phyloP scores from a whole-genome alignment of 2,329 filamentous ascomycete genomes.

The Orbilia ellipsospora region DNA sequence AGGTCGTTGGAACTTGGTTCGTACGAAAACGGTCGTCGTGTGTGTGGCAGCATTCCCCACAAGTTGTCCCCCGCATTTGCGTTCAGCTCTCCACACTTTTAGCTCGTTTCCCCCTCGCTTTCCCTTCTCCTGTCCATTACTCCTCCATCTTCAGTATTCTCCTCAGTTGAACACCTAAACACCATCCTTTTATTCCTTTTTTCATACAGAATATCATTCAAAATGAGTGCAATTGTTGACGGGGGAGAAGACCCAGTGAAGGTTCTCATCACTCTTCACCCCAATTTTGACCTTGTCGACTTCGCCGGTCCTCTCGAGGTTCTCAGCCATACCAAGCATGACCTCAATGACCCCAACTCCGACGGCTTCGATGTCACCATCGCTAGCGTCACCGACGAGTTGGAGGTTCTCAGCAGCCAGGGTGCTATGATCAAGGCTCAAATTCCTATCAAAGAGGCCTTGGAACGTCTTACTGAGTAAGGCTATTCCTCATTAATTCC shows the following conservation, averaged over 20 bases:
- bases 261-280: slow-evolving; percentile 71
- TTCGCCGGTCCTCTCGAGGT: slow-evolving; percentile 71
- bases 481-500: neutral
- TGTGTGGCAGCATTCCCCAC: slow-evolving; percentile 33
- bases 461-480: slow-evolving; percentile 67
- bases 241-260: slow-evolving; percentile 64
- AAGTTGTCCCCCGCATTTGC: slow-evolving; percentile 38
- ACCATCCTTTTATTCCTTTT: slow-evolving; percentile 39
- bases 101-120: slow-evolving; percentile 40
- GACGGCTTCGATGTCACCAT: slow-evolving; percentile 69
- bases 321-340: slow-evolving; percentile 68
- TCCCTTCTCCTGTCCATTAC: slow-evolving; percentile 18
- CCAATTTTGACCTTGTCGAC: slow-evolving; percentile 70
- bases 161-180: slow-evolving; percentile 5
- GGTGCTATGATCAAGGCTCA: slow-evolving; percentile 78
- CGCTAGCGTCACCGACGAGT: slow-evolving; percentile 63
- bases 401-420: slow-evolving; percentile 68
- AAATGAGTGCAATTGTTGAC: slow-evolving; percentile 53
- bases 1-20: slow-evolving; percentile 40
- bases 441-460: slow-evolving; percentile 80
- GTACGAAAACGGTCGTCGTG: slow-evolving; percentile 40
- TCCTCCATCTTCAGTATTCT: slow-evolving; percentile 16
- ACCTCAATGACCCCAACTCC: slow-evolving; percentile 66
- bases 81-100: slow-evolving; percentile 43
- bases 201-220: slow-evolving; percentile 57